A percentile compares a stretch with the other conserved stretches of the same genome.
Conservation (phyloP, 179 eudicot species). For the Beta macrorhiza region DNA sequence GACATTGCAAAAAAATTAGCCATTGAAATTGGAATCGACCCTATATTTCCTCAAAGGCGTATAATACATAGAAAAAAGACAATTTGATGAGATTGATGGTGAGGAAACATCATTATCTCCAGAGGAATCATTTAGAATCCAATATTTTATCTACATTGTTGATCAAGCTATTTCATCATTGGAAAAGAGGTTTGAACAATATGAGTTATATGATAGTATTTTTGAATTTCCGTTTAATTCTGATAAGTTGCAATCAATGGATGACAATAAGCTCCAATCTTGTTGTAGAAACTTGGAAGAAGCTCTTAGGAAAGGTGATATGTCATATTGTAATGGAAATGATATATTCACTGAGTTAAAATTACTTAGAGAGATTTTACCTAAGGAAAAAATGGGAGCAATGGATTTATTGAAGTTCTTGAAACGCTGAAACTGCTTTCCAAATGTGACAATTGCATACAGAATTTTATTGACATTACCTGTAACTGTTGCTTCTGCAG, state of each 20-base stretch:
- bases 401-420: not conserved
- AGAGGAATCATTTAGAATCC: not conserved
- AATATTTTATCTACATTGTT: no score
- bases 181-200: not conserved
- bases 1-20: not conserved
- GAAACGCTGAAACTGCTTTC: not conserved
- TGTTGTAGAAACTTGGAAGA: constrained; percentile 2
- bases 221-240: not conserved
- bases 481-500: not conserved
- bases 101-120: not conserved
- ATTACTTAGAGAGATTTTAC: not conserved
- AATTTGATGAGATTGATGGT: not conserved
- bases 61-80: not conserved
- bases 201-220: not conserved
- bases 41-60: not conserved
- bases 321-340: not conserved
- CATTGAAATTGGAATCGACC: not conserved
- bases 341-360: constrained; percentile 13
- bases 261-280: not conserved
- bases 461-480: not conserved
- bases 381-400: constrained; percentile 7
- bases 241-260: not conserved
- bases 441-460: not conserved
- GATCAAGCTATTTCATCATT: no score
- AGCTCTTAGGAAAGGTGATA: constrained; percentile 13